Conservation (phyloP, 2,329 filamentous ascomycete genomes). For the Stagonosporopsis cucurbitacearum region DNA sequence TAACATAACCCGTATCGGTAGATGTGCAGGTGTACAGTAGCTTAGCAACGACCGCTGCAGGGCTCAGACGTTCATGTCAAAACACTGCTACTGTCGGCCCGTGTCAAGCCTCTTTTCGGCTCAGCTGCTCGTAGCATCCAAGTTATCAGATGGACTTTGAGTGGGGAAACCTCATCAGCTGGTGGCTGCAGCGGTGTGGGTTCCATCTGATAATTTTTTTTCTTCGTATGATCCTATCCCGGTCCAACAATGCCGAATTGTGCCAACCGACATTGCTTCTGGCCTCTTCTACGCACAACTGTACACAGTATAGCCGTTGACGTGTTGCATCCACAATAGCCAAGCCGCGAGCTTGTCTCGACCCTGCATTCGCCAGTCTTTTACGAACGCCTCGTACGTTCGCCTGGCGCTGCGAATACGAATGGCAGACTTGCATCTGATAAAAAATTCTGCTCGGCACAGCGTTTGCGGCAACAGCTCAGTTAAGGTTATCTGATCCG, state of each 20-base stretch:
- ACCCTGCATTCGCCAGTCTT: conserved; percentile 15
- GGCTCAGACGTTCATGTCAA: background rate
- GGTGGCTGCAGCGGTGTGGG: conserved; percentile 10
- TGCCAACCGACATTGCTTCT: conserved; percentile 2
- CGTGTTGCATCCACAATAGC: conserved; percentile 25
- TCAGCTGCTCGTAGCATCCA: conserved; percentile 10
- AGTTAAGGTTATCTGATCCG: conserved; percentile 47
- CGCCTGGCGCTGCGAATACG: background rate
- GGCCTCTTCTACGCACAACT: conserved; percentile 6
- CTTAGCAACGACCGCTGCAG: too few relatives aligned
- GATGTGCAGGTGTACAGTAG: too few relatives aligned
- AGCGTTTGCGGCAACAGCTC: conserved; percentile 21
- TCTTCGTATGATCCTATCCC: conserved; percentile 2
- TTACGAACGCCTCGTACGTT: conserved; percentile 19
- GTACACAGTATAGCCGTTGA: conserved; percentile 25
- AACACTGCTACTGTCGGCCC: background rate
- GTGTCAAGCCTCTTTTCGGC: conserved; percentile 1
- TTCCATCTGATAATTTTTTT: conserved; percentile 25
- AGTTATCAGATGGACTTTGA: conserved; percentile 24
- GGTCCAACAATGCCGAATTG: conserved; percentile 8
- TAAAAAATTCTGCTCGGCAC: conserved; percentile 22
- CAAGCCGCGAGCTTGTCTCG: background rate
- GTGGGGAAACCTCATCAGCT: conserved; percentile 6
- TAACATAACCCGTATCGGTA: background rate
- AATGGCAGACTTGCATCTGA: conserved; percentile 20